These are phyloP conservation scores for Glomus cerebriforme DNA, from an alignment of 192 early-diverging fungal species.

Conservation along the genomic window DNA sequence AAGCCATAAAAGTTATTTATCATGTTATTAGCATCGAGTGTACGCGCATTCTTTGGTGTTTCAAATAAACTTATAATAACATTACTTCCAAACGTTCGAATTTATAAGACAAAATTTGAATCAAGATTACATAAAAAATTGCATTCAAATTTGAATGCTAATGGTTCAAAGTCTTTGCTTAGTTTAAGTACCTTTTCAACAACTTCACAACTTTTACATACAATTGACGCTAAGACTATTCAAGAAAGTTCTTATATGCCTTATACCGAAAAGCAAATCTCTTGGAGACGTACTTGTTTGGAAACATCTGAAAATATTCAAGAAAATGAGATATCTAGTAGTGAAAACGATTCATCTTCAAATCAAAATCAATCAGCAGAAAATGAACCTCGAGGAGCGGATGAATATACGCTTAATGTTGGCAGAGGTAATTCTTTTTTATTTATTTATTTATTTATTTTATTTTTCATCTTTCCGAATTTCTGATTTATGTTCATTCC, in stretches of 20 bases:
- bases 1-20: not conserved
- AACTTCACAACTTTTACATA: not conserved
- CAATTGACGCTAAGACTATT: not conserved
- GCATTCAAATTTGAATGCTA: not conserved
- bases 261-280: not conserved
- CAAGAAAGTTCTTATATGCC: not conserved
- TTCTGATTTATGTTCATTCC: not conserved
- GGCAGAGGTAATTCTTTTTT: constrained; percentile 7
- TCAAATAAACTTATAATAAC: not conserved
- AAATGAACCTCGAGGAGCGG: constrained; percentile 3
- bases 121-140: not conserved
- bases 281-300: not conserved
- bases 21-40: not conserved
- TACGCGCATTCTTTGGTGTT: not conserved
- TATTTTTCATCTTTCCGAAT: not conserved
- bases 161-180: not conserved
- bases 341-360: not conserved
- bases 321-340: not conserved
- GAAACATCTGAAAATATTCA: not conserved
- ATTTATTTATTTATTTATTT: not conserved
- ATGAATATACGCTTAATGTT: constrained; percentile 23
- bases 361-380: not conserved
- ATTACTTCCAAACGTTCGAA: not conserved
- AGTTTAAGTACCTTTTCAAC: not conserved
- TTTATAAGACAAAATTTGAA: not conserved